These are phyloP conservation scores for Verbena officinalis DNA, from an alignment of 257 asterid species.

Conservation along the genomic window DNA sequence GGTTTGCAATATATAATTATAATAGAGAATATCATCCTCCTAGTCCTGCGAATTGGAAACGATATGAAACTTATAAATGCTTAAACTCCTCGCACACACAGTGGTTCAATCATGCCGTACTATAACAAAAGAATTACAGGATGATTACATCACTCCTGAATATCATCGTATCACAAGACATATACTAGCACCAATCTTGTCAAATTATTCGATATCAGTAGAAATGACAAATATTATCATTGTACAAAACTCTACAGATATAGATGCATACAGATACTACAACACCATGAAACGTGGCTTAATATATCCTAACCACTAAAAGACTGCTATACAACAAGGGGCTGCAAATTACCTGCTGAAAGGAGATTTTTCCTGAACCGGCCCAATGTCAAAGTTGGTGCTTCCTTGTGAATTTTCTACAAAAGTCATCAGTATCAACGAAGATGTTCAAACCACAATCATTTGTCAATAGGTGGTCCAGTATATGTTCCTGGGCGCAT, in stretches of 20 bases:
- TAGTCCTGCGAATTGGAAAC: too few relatives aligned
- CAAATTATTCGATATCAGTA: too few relatives aligned
- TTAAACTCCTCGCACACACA: too few relatives aligned
- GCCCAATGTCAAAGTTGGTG: neutral
- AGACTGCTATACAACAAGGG: conserved; percentile 8
- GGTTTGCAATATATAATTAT: too few relatives aligned
- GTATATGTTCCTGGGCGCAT: conserved; percentile 65
- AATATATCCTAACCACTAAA: neutral
- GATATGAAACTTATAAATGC: too few relatives aligned
- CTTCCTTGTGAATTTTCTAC: neutral
- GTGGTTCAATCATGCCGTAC: too few relatives aligned
- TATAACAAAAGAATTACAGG: too few relatives aligned
- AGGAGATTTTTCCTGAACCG: neutral
- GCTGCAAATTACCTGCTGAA: neutral
- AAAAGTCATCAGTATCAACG: neutral
- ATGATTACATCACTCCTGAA: too few relatives aligned
- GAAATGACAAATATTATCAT: neutral
- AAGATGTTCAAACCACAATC: conserved; percentile 9
- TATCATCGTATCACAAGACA: too few relatives aligned
- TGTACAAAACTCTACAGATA: neutral
- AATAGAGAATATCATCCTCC: too few relatives aligned
- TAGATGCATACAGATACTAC: conserved; percentile 4
- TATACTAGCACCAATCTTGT: too few relatives aligned
- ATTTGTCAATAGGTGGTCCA: conserved; percentile 62
- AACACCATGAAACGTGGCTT: neutral